Conservation (phyloP, 2,329 filamentous ascomycete genomes). For the Verticillium dahliae region DNA sequence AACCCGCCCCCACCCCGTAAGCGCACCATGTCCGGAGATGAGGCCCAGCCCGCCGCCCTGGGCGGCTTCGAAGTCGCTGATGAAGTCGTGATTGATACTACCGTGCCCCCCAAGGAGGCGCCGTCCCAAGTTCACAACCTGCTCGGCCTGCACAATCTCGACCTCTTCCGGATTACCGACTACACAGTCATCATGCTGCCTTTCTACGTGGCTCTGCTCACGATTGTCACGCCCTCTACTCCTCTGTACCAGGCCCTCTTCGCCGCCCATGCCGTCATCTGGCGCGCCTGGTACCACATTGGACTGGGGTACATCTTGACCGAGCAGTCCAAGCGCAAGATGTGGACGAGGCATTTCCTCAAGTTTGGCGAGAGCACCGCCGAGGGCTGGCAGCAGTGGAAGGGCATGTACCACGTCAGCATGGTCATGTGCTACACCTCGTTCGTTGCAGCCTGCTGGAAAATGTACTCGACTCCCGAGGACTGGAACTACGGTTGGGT, state of each 20-base stretch:
- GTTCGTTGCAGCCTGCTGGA: slow-evolving; percentile 89
- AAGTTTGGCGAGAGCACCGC: slow-evolving; percentile 88
- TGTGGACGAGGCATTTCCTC: slow-evolving; percentile 95
- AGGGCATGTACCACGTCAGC: slow-evolving; percentile 88
- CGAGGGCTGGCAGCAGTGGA: slow-evolving; percentile 98
- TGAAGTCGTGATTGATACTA: slow-evolving; percentile 11
- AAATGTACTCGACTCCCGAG: slow-evolving; percentile 83
- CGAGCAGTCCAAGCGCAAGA: slow-evolving; percentile 81
- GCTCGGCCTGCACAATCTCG: slow-evolving; percentile 75
- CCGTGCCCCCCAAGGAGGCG: slow-evolving; percentile 21
- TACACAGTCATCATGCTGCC: slow-evolving; percentile 71
- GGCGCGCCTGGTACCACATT: slow-evolving; percentile 88
- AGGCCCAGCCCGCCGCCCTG: slow-evolving; percentile 13
- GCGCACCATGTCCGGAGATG: slow-evolving; percentile 30
- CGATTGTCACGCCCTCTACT: slow-evolving; percentile 72
- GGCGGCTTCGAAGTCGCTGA: slow-evolving; percentile 8
- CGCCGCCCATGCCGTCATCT: slow-evolving; percentile 69
- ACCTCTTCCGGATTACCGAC: slow-evolving; percentile 83
- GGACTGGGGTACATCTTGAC: slow-evolving; percentile 82
- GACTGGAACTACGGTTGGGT: slow-evolving; percentile 86
- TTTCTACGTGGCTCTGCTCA: slow-evolving; percentile 66
- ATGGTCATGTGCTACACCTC: slow-evolving; percentile 85
- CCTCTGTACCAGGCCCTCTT: slow-evolving; percentile 71
- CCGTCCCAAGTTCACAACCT: slow-evolving; percentile 75
- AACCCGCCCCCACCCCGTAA: slow-evolving; percentile 77